Percentiles rank a stretch among this genome's conserved stretches.
Evolutionary conservation across 441 rosid genomes (phyloP).

Genomic region (Erysimum pusillum): DNA sequence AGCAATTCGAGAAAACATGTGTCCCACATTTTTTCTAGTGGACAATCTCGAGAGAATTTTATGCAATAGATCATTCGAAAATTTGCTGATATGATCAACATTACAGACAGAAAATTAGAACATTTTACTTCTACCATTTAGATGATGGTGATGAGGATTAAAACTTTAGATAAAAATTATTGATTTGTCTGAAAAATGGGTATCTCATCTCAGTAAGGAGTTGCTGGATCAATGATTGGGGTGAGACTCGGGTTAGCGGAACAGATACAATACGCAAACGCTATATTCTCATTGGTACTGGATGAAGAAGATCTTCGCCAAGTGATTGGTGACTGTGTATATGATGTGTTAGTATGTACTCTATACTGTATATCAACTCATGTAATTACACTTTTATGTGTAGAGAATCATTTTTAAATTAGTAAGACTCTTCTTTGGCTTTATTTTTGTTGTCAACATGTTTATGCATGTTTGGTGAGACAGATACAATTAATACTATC

Average conservation of each 20-base stretch:
- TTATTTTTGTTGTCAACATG: neutral
- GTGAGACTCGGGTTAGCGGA: constrained; percentile 81
- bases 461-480: neutral
- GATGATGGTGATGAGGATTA: too few relatives aligned
- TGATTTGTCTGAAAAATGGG: constrained; percentile 1
- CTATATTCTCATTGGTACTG: constrained; percentile 75
- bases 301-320: constrained; percentile 79
- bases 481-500: neutral
- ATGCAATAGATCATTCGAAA: too few relatives aligned
- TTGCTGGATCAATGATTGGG: constrained; percentile 83
- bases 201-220: constrained; percentile 59
- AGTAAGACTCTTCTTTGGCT: neutral
- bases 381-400: constrained; percentile 1
- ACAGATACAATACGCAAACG: constrained; percentile 75
- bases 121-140: too few relatives aligned
- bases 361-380: neutral
- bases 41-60: too few relatives aligned
- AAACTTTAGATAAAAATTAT: too few relatives aligned
- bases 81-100: too few relatives aligned
- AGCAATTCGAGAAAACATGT: too few relatives aligned
- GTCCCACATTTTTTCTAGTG: too few relatives aligned
- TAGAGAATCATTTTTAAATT: neutral
- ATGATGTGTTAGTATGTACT: neutral
- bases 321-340: constrained; percentile 86
- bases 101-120: too few relatives aligned